A percentile compares a stretch with the other conserved stretches of the same genome.
These are phyloP conservation scores for Rhizodiscina lignyota DNA, from an alignment of 495 filamentous ascomycete genomes.

Conservation along the genomic window DNA sequence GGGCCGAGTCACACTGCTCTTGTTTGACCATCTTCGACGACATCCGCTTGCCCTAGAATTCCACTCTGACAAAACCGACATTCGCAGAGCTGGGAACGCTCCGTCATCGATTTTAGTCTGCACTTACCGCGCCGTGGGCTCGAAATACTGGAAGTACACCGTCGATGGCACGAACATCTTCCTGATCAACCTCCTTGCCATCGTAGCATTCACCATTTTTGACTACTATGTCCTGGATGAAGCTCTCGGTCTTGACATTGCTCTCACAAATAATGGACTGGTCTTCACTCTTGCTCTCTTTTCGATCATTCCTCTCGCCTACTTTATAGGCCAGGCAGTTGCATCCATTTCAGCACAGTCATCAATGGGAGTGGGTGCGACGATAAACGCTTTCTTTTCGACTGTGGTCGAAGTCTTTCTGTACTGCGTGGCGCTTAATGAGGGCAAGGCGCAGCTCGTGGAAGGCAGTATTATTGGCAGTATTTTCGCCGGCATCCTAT, in stretches of 20 bases:
- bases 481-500: conserved; percentile 92
- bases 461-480: conserved; percentile 95
- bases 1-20: conserved; percentile 81
- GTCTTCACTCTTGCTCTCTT: conserved; percentile 73
- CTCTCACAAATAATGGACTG: conserved; percentile 62
- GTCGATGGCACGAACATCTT: conserved; percentile 98
- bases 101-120: conserved; percentile 84
- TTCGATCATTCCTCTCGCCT: conserved; percentile 93
- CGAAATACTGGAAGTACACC: conserved; percentile 98
- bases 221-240: conserved; percentile 68
- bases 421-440: conserved; percentile 83
- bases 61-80: conserved; percentile 65
- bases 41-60: conserved; percentile 89
- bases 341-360: conserved; percentile 98
- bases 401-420: conserved; percentile 96
- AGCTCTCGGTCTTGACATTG: conserved; percentile 47
- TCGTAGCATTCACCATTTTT: conserved; percentile 83
- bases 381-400: conserved; percentile 98
- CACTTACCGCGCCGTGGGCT: conserved; percentile 88
- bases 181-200: conserved; percentile 84
- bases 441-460: conserved; percentile 85
- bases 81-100: conserved; percentile 46
- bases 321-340: conserved; percentile 98
- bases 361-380: conserved; percentile 98
- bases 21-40: conserved; percentile 81